Evolutionary conservation across 1,139 yeast genomes (phyloP), one percentile per base, ranked within the genome.

Genomic region (Blastobotrys buckinghamii): DNA sequence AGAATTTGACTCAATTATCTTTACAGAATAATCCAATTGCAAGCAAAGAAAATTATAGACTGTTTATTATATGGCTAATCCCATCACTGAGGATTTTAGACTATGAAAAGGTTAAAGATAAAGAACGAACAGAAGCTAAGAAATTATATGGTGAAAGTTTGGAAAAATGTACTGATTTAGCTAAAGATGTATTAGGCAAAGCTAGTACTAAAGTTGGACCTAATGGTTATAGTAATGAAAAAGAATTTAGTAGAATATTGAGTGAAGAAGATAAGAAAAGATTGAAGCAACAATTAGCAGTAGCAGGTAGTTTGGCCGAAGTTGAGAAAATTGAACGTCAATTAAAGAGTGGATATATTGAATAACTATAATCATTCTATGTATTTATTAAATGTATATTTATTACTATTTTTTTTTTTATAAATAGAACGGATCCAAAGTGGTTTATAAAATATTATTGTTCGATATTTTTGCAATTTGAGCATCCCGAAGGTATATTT

Each of bases 291-390:
- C 75, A 79, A 51, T 69, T 89, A 49, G 74, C 75, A 48, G 69
- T 67, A 33, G 95, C 96, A 0, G 73, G 79, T 4, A 80, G 82
- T 47, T 64, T 89, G 52, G 84, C 76, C 13, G 96, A 89, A 56
- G 83, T 89, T 13, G 87, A 83, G 54, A 68, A 79, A 46, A 77
- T 89, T 27, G 95, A 87, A 62, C 68, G 70, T 32, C 71, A 75
- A 1, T 63, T 78, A 48, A 65, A 69, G 47, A 68, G 64, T 40
- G 78, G 77, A 1, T 45, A 39, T 30, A n/a, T 38, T 20, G 17
- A 13, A n/a, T 13, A 35, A 13, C n/a, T 17, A 33, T 7, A 33
- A 6, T 33, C 9, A n/a, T n/a, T n/a, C n/a, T n/a, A n/a, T n/a
- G n/a, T n/a, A n/a, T n/a, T n/a, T n/a, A n/a, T n/a, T n/a, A n/a